phyloP scores from a whole-genome alignment of 2,329 filamentous ascomycete species.

The Monilinia aucupariae region DNA sequence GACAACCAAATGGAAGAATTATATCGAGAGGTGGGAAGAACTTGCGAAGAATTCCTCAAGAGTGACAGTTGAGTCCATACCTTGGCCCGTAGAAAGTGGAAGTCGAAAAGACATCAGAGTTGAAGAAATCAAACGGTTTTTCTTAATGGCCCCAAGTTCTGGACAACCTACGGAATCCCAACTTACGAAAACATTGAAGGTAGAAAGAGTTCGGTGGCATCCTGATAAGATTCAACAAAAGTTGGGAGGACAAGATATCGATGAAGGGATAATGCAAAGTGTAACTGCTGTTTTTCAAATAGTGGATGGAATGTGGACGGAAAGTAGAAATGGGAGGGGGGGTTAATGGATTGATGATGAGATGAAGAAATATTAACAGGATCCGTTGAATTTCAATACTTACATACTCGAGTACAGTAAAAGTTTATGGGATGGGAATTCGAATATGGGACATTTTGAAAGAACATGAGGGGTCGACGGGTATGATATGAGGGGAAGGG shows the following conservation, averaged over 20 bases:
- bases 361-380: not conserved
- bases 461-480: slow-evolving; percentile 11
- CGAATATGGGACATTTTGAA: slow-evolving; percentile 24
- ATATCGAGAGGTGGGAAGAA: slow-evolving; percentile 58
- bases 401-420: slow-evolving; percentile 14
- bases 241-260: slow-evolving; percentile 65
- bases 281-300: slow-evolving; percentile 92
- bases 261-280: slow-evolving; percentile 64
- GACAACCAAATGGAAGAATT: slow-evolving; percentile 58
- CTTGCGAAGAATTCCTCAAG: slow-evolving; percentile 40
- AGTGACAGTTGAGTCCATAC: slow-evolving; percentile 42
- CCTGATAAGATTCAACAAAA: slow-evolving; percentile 95
- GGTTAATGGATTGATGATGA: slow-evolving; percentile 13
- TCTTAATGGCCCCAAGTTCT: slow-evolving; percentile 45
- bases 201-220: slow-evolving; percentile 90
- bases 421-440: too few relatives aligned
- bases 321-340: slow-evolving; percentile 37
- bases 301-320: slow-evolving; percentile 74
- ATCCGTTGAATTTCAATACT: not conserved
- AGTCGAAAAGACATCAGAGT: slow-evolving; percentile 48
- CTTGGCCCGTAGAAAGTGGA: slow-evolving; percentile 64
- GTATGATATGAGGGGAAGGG: too few relatives aligned
- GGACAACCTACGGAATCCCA: slow-evolving; percentile 34
- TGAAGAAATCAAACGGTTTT: slow-evolving; percentile 56
- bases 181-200: slow-evolving; percentile 57